Evolutionary conservation across 345 rosid genomes (phyloP), one percentile per base, ranked within the genome.

Genomic region (Salix exigua): DNA sequence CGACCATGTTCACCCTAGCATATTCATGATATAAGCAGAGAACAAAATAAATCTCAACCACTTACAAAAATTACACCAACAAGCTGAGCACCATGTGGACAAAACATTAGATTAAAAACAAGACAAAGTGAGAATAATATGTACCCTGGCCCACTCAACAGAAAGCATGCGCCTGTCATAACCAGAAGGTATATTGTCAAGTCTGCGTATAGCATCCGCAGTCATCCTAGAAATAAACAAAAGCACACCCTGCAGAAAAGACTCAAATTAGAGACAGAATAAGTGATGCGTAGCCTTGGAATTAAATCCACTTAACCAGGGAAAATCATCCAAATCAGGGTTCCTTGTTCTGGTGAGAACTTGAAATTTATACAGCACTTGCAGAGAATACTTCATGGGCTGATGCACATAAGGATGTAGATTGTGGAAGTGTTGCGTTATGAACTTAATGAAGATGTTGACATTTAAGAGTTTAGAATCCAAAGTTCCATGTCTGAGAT

Each of bases 191-290:
- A 48, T 23, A 71, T 86, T 87, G 83, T 94, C 97, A 58, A 88
- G 84, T 30, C 87, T 92, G 10, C 86, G 90, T 58, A 94, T 92
- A 69, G 96, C 93, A 83, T 91, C 94, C 38, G 88, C 89, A 78
- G 96, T 92, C 96, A 73, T 92, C 93, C 85, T 92, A 96, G 71
- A 89, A 92, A 83, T 91, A 94, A 77, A 92, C 97, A 80, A 94
- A 94, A 30, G 97, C 97, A 85, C 87, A 94, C 2, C 98, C 97
- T 94, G 86, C 87, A 87, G 78, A 17, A 55, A 62, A 21, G 38
- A 72, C 44, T n/a, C 38, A 78, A 33, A 79, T 78, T 30, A 70
- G 82, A 74, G 73, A 60, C 38, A 40, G 60, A 75, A 75, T 30
- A 31, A 44, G 71, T 30, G 50, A 72, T 26, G 68, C 40, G 67